Conservation (phyloP, 2,329 filamentous ascomycete species). For the Xylariaceae sp. region DNA sequence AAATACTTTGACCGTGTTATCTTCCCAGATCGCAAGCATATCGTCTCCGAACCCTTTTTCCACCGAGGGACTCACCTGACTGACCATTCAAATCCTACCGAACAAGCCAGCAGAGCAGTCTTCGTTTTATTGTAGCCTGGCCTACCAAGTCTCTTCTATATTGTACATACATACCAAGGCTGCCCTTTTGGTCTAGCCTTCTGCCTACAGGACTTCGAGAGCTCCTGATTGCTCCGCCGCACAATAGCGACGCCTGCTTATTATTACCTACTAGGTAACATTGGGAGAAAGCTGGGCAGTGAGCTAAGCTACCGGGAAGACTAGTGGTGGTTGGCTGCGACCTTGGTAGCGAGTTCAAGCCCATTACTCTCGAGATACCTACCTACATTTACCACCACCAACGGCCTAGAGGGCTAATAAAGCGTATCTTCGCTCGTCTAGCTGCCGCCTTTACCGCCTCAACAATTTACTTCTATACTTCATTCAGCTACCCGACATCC, state of each 20-base stretch:
- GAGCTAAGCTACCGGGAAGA: constrained; percentile 1
- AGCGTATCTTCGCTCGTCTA: constrained; percentile 23
- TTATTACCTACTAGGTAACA: constrained; percentile 1
- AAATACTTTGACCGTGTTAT: not conserved
- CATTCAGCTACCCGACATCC: not conserved
- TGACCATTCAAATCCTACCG: constrained; percentile 2
- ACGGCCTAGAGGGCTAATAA: constrained; percentile 22
- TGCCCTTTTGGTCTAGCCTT: not conserved
- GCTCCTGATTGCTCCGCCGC: constrained; percentile 19
- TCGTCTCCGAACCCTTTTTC: constrained; percentile 1
- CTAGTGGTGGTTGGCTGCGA: constrained; percentile 15
- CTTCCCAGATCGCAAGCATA: constrained; percentile 19
- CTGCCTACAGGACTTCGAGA: constrained; percentile 1
- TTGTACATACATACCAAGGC: not conserved
- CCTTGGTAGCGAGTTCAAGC: constrained; percentile 15
- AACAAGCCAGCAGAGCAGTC: constrained; percentile 1
- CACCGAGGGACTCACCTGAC: constrained; percentile 2
- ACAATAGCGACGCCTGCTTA: constrained; percentile 13
- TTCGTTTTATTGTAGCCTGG: constrained; percentile 2
- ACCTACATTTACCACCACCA: constrained; percentile 6
- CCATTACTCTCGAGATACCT: not conserved
- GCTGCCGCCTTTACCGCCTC: constrained; percentile 24
- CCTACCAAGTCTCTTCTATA: not conserved
- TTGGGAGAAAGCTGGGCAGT: constrained; percentile 22
- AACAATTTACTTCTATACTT: constrained; percentile 1